Conservation (phyloP, 306 rosid species). For the Ormosia emarginata region DNA sequence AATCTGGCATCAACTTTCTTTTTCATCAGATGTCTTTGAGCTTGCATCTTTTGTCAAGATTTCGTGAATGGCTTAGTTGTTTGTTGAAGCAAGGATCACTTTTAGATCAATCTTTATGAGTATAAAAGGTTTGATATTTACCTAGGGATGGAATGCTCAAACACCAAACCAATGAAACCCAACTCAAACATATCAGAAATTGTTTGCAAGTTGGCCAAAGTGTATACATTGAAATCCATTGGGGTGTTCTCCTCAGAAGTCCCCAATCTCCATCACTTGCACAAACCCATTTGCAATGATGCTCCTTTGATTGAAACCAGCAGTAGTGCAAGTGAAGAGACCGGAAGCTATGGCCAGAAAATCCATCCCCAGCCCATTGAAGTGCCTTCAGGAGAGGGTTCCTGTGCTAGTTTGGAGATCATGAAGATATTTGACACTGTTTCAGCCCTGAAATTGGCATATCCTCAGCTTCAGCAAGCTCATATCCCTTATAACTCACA, state of each 20-base stretch:
- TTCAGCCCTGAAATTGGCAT: conserved; percentile 56
- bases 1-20: not conserved
- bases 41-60: not conserved
- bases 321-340: conserved; percentile 37
- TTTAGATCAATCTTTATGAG: conserved; percentile 10
- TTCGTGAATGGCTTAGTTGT: not conserved
- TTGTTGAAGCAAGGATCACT: not conserved
- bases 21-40: not conserved
- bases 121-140: not conserved
- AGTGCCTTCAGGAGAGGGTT: not conserved
- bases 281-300: conserved; percentile 13
- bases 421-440: conserved; percentile 44
- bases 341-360: conserved; percentile 23
- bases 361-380: conserved; percentile 40
- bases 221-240: conserved; percentile 52
- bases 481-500: conserved; percentile 56
- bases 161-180: conserved; percentile 43
- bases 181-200: conserved; percentile 55
- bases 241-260: conserved; percentile 47
- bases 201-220: conserved; percentile 51
- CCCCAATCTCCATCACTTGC: conserved; percentile 23
- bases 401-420: conserved; percentile 27
- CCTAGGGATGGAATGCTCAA: conserved; percentile 37
- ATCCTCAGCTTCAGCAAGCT: conserved; percentile 67
- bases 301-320: conserved; percentile 20